phyloP scores from a whole-genome alignment of 2,329 filamentous ascomycete genomes.

The Drechslerella dactyloides region DNA sequence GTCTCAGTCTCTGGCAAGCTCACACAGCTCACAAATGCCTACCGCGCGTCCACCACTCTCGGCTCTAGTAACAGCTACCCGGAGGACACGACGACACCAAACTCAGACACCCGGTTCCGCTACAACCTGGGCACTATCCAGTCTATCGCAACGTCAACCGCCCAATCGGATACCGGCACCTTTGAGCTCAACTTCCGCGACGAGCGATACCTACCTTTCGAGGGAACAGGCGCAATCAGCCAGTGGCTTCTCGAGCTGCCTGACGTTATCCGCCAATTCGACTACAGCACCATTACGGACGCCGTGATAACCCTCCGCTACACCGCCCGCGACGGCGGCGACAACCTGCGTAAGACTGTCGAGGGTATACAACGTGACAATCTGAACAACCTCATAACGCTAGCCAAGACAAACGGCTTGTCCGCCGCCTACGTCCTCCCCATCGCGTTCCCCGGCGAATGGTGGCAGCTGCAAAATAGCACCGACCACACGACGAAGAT shows the following conservation, averaged over 20 bases:
- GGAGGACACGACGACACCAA: constrained; percentile 13
- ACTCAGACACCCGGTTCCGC: constrained; percentile 42
- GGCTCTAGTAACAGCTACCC: constrained; percentile 2
- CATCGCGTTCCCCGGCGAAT: constrained; percentile 4
- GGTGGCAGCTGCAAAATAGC: constrained; percentile 5
- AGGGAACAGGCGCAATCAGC: constrained; percentile 57
- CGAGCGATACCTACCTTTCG: constrained; percentile 58
- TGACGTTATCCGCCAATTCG: constrained; percentile 54
- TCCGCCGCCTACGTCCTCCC: constrained; percentile 3
- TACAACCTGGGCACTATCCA: constrained; percentile 52
- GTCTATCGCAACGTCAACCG: constrained; percentile 54
- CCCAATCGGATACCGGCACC: constrained; percentile 56
- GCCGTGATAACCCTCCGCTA: constrained; percentile 57
- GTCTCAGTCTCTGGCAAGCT: constrained; percentile 12
- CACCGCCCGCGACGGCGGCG: constrained; percentile 57
- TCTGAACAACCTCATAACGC: not conserved
- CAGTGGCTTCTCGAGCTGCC: constrained; percentile 57
- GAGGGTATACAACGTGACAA: not conserved
- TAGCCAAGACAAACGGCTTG: not conserved
- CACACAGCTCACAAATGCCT: constrained; percentile 6
- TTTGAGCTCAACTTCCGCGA: constrained; percentile 57
- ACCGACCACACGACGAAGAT: not conserved
- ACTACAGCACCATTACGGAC: constrained; percentile 57
- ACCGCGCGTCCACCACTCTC: constrained; percentile 2
- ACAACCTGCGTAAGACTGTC: constrained; percentile 51